phyloP scores from a whole-genome alignment of 2,329 filamentous ascomycete species.

The Chaetomium sp. region DNA sequence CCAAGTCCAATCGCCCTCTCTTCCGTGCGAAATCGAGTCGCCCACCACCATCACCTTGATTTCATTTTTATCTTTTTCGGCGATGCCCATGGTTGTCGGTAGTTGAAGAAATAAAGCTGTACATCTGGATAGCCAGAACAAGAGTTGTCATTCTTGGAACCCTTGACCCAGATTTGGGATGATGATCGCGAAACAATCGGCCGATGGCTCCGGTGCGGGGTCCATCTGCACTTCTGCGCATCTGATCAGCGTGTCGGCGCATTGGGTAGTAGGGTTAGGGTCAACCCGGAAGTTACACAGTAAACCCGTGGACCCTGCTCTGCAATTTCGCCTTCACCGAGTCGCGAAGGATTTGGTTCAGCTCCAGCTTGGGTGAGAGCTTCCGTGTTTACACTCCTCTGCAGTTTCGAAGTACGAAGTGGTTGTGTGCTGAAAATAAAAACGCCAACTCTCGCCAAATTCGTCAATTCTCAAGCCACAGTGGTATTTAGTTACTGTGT shows the following conservation, averaged over 20 bases:
- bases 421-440: not conserved
- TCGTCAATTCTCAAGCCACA: not conserved
- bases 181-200: not conserved
- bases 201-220: not conserved
- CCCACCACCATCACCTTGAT: conserved; percentile 42
- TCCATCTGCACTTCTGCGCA: not conserved
- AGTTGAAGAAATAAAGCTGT: not conserved
- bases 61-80: not conserved
- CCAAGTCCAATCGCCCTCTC: conserved; percentile 48
- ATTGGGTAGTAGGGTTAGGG: not conserved
- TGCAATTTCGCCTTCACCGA: not conserved
- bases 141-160: not conserved
- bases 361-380: too few relatives aligned
- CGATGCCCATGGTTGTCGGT: not conserved
- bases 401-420: too few relatives aligned
- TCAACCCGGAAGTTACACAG: not conserved
- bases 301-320: not conserved
- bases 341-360: not conserved
- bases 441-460: not conserved
- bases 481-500: too few relatives aligned
- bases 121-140: not conserved
- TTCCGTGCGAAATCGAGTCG: conserved; percentile 45
- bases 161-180: not conserved
- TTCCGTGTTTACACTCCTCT: too few relatives aligned
- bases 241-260: not conserved